phyloP scores from a whole-genome alignment of 2,329 filamentous ascomycete genomes.

The Teratosphaeria nubilosa region DNA sequence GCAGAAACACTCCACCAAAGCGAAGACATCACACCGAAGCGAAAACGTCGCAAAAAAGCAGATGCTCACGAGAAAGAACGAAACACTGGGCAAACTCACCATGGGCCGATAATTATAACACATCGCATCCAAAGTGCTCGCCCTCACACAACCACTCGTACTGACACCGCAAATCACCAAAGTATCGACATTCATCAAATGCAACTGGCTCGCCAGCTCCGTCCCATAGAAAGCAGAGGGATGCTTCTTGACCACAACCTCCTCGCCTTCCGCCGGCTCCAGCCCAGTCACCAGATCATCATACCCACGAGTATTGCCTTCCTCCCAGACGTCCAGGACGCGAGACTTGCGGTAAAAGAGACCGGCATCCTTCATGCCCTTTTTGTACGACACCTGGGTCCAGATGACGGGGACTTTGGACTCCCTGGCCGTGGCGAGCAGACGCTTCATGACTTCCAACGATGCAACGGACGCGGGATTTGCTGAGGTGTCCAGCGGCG shows the following conservation, averaged over 20 bases:
- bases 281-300: conserved; percentile 8
- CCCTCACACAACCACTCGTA: conserved; percentile 16
- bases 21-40: background rate
- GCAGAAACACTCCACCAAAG: background rate
- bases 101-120: conserved; percentile 11
- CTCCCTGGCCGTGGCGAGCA: conserved; percentile 9
- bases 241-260: conserved; percentile 13
- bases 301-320: conserved; percentile 9
- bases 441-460: conserved; percentile 10
- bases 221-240: conserved; percentile 16
- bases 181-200: conserved; percentile 13
- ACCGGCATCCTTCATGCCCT: conserved; percentile 14
- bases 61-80: background rate
- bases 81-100: conserved; percentile 1
- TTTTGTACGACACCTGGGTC: conserved; percentile 14
- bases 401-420: conserved; percentile 9
- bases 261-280: conserved; percentile 9
- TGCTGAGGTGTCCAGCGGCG: conserved; percentile 11
- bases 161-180: conserved; percentile 16
- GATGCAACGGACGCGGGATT: conserved; percentile 12
- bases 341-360: conserved; percentile 14
- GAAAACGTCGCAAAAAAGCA: background rate
- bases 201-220: conserved; percentile 7
- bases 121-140: conserved; percentile 15
- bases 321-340: conserved; percentile 10